Evolutionary conservation across 345 rosid genomes (phyloP).

Genomic region (Eucalyptus brandiana): DNA sequence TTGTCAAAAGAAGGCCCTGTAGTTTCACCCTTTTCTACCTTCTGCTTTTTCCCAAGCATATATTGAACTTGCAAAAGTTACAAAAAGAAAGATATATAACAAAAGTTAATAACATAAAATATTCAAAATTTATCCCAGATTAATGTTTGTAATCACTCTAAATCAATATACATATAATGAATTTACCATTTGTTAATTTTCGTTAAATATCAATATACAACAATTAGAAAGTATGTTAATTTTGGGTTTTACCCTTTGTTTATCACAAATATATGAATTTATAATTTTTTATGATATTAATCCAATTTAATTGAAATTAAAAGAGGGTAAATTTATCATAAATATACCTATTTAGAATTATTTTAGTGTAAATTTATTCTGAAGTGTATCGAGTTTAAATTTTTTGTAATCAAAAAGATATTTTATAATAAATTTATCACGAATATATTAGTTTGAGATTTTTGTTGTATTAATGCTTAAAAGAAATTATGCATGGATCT

Average conservation of each 20-base stretch:
- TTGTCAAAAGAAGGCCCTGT: not conserved
- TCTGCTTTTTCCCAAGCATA: not conserved
- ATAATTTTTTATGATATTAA: too few species aligned
- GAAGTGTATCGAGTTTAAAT: fast-evolving
- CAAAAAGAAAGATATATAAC: not conserved
- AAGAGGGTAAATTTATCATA: fast-evolving
- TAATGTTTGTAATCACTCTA: too few species aligned
- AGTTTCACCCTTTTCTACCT: not conserved
- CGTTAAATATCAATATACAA: fast-evolving
- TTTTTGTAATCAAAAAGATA: fast-evolving
- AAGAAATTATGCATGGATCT: not conserved
- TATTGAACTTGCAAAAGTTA: not conserved
- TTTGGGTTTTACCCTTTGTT: too few species aligned
- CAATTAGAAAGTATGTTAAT: too few species aligned
- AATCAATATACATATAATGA: too few species aligned
- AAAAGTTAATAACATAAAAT: too few species aligned
- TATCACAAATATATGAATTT: fast-evolving
- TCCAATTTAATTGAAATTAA: too few species aligned
- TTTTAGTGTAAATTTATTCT: too few species aligned
- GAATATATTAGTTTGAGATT: too few species aligned
- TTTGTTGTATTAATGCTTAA: not conserved
- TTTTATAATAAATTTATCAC: too few species aligned
- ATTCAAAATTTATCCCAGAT: too few species aligned
- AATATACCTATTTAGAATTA: fast-evolving
- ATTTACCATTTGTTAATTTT: too few species aligned